Conservation (phyloP, 768 basidiomycete species). For the Suillus plorans region DNA sequence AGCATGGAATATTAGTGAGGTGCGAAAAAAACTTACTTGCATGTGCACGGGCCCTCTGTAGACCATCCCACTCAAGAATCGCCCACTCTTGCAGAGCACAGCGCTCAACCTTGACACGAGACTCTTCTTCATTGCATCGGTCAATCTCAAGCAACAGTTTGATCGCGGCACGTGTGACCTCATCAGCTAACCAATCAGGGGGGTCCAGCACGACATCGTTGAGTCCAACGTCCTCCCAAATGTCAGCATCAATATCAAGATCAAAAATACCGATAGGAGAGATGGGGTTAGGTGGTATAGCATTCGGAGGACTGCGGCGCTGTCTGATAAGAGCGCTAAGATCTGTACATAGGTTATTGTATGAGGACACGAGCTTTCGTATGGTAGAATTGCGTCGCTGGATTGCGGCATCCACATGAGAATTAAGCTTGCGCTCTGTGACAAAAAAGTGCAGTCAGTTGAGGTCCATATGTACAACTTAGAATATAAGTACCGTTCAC, state of each 20-base stretch:
- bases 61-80: background rate
- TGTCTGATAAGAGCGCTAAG: background rate
- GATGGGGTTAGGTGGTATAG: background rate
- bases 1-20: background rate
- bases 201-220: background rate
- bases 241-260: background rate
- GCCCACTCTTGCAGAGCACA: background rate
- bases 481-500: background rate
- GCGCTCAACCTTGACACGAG: background rate
- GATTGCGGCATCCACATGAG: background rate
- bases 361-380: background rate
- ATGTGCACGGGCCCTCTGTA: background rate
- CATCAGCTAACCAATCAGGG: background rate
- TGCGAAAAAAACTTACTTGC: background rate
- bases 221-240: background rate
- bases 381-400: background rate
- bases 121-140: background rate
- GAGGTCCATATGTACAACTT: background rate
- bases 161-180: background rate
- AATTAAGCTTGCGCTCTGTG: background rate
- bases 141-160: background rate
- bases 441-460: background rate
- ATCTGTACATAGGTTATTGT: background rate
- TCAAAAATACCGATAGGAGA: background rate
- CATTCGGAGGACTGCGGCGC: background rate